These are phyloP conservation scores for Rhynchosporium agropyri DNA, from an alignment of 2,329 filamentous ascomycete species.

Conservation along the genomic window DNA sequence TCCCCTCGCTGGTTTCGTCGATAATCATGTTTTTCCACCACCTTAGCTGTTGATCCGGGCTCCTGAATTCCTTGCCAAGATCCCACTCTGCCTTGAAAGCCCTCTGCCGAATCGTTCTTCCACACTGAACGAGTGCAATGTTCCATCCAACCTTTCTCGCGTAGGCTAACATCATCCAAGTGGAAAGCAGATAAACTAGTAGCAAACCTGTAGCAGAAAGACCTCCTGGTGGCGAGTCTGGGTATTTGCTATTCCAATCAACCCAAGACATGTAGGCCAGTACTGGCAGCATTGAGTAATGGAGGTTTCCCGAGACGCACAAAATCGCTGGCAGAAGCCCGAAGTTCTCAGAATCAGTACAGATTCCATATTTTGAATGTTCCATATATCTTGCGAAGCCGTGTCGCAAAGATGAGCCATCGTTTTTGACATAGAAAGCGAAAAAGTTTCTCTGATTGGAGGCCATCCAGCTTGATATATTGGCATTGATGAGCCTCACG, in stretches of 20 bases:
- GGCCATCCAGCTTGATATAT: not conserved
- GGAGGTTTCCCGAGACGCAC: not conserved
- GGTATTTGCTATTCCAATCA: not conserved
- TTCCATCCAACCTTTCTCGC: not conserved
- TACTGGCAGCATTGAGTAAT: not conserved
- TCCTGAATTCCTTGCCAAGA: not conserved
- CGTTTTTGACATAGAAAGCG: not conserved
- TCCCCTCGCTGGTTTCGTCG: not conserved
- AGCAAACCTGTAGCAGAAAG: not conserved
- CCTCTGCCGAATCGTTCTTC: not conserved
- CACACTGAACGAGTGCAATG: not conserved
- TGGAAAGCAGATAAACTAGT: not conserved
- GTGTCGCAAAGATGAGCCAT: not conserved
- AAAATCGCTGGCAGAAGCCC: not conserved
- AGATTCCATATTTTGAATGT: not conserved
- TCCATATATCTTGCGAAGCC: not conserved
- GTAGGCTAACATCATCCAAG: not conserved
- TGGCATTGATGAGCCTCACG: not conserved
- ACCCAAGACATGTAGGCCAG: not conserved
- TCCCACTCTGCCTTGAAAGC: not conserved
- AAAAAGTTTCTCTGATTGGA: not conserved
- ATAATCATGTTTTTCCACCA: not conserved
- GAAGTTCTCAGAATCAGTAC: not conserved
- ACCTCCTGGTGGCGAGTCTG: not conserved
- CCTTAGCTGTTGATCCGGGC: not conserved